Base-by-base conservation (phyloP, 345 rosid species). In the Citrus glauca region DNA sequence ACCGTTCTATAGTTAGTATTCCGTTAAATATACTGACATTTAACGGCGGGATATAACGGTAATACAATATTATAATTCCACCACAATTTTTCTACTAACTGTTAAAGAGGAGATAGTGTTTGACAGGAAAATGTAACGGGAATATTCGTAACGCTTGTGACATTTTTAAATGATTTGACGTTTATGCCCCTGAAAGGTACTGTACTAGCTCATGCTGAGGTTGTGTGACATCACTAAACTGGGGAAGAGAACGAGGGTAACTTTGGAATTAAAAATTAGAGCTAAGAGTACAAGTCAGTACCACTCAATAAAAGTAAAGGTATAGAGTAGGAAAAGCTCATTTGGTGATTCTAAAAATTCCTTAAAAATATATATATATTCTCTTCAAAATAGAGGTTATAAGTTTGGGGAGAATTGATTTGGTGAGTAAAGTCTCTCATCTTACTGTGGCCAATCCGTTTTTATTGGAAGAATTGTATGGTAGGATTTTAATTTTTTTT, bases 181-280 rank as follows among this genome's bases (percentile, higher is more conserved):
- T 32, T 13, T 4, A 32, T 66, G 20, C 50, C 78, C 72, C 67
- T 53, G 4, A 7, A 6, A 64, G 42, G 22, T 8, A 24, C 72
- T 22, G 75, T 50, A 9, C 50, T 48, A 20, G 25, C 63, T 17
- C 80, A 76, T 81, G 79, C 66, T 67, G 74, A 70, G 70, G 40
- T 32, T 42, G n/a, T 7, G 68, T 75, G 78, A 81, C 78, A 61
- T 75, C 80, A 76, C 27, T 17, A 9, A 28, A 25, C 1, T 11
- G 8, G 24, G 38, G 24, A 63, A 38, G 4, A 60, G 60, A 9
- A 3, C 4, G 50, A 69, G 80, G 77, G 76, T 33, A 78, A 55
- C 37, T 62, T 66, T 71, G 74, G 68, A 59, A 78, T n/a, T 28
- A 16, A 17, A 37, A 1, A 27, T 65, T 42, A 48, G 42, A n/a